Conservation (phyloP, 306 rosid species). For the Dryas octopetala region DNA sequence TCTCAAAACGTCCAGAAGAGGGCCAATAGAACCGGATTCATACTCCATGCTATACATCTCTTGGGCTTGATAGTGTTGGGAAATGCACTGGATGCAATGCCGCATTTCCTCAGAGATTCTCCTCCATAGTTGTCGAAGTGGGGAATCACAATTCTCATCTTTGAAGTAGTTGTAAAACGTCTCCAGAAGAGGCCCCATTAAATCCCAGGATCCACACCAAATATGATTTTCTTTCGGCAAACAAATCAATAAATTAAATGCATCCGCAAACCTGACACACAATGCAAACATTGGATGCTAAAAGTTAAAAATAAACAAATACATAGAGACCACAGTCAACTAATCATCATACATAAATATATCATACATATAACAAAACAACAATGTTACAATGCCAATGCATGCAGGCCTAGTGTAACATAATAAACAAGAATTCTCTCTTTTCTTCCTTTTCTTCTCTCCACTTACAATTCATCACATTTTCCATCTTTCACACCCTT, state of each 20-base stretch:
- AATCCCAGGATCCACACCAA: conserved; percentile 89
- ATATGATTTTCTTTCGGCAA: conserved; percentile 71
- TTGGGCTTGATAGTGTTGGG: conserved; percentile 87
- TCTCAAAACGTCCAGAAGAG: conserved; percentile 78
- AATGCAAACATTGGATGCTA: not conserved
- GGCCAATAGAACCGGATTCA: conserved; percentile 70
- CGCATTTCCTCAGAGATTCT: conserved; percentile 73
- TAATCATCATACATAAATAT: not conserved
- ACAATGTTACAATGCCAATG: not conserved
- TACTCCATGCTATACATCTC: conserved; percentile 68
- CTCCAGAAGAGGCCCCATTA: conserved; percentile 93
- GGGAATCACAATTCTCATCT: conserved; percentile 71
- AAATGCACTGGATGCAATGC: conserved; percentile 77
- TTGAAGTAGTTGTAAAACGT: conserved; percentile 87
- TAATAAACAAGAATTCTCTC: not conserved
- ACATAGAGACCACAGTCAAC: not conserved
- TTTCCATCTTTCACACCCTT: not conserved
- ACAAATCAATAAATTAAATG: conserved; percentile 63
- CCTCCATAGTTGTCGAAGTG: conserved; percentile 78
- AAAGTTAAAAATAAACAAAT: conserved; percentile 1
- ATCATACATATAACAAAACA: not conserved
- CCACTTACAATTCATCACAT: not conserved
- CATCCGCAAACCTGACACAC: conserved; percentile 76
- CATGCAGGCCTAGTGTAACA: not conserved
- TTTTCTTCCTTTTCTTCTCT: not conserved